Conservation (phyloP, 768 basidiomycete species). For the Pisolithus microcarpus region DNA sequence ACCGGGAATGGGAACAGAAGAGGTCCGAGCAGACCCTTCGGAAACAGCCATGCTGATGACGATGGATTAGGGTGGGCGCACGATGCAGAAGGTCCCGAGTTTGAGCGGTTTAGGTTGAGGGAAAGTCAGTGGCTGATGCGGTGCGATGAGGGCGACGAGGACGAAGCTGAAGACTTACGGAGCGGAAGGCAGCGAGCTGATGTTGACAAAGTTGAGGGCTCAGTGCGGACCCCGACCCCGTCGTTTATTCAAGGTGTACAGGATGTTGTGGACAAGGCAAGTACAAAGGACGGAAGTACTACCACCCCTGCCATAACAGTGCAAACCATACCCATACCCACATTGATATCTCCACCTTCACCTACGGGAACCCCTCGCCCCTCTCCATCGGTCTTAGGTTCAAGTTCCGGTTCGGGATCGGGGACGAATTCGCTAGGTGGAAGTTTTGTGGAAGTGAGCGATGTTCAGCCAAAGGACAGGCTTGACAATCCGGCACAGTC, state of each 20-base stretch:
- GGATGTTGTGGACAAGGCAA: no score
- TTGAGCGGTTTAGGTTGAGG: slow-evolving; percentile 18
- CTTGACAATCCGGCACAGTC: background rate
- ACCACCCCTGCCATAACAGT: background rate
- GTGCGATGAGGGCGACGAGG: slow-evolving; percentile 15
- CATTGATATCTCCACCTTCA: slow-evolving; percentile 3
- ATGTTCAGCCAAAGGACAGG: background rate
- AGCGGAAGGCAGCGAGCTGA: background rate
- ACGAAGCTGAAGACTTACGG: background rate
- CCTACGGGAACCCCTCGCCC: background rate
- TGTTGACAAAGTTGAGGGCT: background rate
- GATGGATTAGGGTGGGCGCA: slow-evolving; percentile 51
- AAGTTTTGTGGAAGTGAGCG: slow-evolving; percentile 32
- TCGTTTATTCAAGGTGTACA: no score
- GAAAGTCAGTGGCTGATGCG: slow-evolving; percentile 9
- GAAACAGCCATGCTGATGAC: background rate
- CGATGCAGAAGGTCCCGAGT: slow-evolving; percentile 34
- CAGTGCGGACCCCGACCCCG: background rate
- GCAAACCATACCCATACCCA: slow-evolving; percentile 3
- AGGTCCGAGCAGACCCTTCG: background rate
- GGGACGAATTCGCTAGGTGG: slow-evolving; percentile 45
- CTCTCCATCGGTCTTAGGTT: background rate
- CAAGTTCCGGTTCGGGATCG: slow-evolving; percentile 24
- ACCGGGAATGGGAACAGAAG: slow-evolving; percentile 3
- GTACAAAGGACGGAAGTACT: background rate